A percentile compares a stretch with the other conserved stretches of the same genome.
phyloP scores from a whole-genome alignment of 2,329 filamentous ascomycete genomes.

The Biscogniauxia mediterranea region DNA sequence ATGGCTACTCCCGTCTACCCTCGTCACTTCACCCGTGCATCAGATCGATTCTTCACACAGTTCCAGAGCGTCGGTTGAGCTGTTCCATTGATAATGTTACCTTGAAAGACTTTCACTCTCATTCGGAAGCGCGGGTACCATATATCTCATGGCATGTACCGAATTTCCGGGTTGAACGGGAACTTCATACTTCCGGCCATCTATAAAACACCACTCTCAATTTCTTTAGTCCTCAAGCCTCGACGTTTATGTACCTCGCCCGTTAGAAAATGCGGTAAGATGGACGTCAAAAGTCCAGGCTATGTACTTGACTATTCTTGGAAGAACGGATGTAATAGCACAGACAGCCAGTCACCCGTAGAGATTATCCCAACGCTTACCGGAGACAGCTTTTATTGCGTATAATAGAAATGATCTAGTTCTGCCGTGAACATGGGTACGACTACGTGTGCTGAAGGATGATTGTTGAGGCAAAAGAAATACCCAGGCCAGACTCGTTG shows the following conservation, averaged over 20 bases:
- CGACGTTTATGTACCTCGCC: constrained; percentile 10
- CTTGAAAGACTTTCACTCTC: constrained; percentile 15
- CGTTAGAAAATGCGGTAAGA: constrained; percentile 1
- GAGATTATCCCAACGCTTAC: constrained; percentile 19
- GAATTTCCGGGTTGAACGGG: constrained; percentile 19
- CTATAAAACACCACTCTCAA: constrained; percentile 17
- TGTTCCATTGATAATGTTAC: constrained; percentile 22
- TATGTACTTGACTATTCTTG: constrained; percentile 25
- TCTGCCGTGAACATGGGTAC: constrained; percentile 11
- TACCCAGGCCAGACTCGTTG: constrained; percentile 7
- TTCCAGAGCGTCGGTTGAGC: constrained; percentile 25
- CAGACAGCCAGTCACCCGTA: constrained; percentile 11
- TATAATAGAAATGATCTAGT: constrained; percentile 24
- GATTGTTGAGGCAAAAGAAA: constrained; percentile 8
- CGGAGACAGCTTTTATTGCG: constrained; percentile 19
- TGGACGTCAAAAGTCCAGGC: constrained; percentile 13
- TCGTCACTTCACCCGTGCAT: constrained; percentile 16
- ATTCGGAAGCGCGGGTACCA: constrained; percentile 18
- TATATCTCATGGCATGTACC: constrained; percentile 11
- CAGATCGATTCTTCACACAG: constrained; percentile 17
- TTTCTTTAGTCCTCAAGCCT: constrained; percentile 17
- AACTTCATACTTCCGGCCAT: constrained; percentile 21
- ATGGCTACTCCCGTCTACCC: constrained; percentile 18
- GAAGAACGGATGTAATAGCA: constrained; percentile 15
- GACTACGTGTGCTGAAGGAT: constrained; percentile 13